Percentiles rank a stretch among this genome's conserved stretches.
These are phyloP conservation scores for Hura crepitans DNA, from an alignment of 441 rosid genomes.

Conservation along the genomic window DNA sequence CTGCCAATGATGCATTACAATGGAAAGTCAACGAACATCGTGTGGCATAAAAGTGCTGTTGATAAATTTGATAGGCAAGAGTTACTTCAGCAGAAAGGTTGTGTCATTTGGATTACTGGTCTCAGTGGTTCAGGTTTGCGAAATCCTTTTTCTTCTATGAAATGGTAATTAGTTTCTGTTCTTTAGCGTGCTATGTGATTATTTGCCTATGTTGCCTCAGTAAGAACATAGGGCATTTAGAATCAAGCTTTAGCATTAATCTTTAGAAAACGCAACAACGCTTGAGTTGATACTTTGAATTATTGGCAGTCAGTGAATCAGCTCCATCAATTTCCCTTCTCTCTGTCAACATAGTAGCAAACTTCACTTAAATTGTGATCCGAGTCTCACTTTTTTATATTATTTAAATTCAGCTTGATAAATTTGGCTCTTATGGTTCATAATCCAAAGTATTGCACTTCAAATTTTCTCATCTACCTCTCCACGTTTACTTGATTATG, in stretches of 20 bases:
- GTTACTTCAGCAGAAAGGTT: constrained; percentile 77
- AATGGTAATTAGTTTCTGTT: background rate
- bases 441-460: background rate
- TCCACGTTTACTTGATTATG: background rate
- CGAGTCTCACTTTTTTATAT: background rate
- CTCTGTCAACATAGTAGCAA: background rate
- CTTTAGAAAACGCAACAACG: background rate
- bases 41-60: constrained; percentile 79
- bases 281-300: background rate
- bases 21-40: constrained; percentile 64
- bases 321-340: background rate
- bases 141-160: background rate
- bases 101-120: constrained; percentile 96
- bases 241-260: too few relatives aligned
- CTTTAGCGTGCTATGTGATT: background rate
- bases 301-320: background rate
- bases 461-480: background rate
- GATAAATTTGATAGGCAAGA: constrained; percentile 65
- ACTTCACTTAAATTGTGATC: constrained; percentile 1
- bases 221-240: background rate
- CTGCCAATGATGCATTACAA: constrained; percentile 15
- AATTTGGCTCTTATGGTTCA: background rate
- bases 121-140: constrained; percentile 89
- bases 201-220: background rate
- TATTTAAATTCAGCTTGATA: background rate